A percentile compares a stretch with the other conserved stretches of the same genome.
These are phyloP conservation scores for Tricholoma sp. DNA, from an alignment of 768 basidiomycete genomes.

Conservation along the genomic window DNA sequence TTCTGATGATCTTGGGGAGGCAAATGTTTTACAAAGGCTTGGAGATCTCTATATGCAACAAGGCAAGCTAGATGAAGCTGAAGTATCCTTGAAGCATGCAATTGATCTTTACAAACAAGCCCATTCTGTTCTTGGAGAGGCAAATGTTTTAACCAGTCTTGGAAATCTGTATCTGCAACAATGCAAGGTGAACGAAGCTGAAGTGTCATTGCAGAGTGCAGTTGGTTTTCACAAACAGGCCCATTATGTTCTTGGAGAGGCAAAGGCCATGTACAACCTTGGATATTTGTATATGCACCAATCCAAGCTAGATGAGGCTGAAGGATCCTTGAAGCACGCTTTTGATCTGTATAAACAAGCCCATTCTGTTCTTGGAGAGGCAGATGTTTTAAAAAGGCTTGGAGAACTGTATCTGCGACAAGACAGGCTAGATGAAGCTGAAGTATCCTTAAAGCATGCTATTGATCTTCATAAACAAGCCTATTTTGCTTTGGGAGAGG, in stretches of 20 bases:
- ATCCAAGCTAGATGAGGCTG: slow-evolving; percentile 7
- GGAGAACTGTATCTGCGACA: too few species aligned
- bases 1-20: neutral
- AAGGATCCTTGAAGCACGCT: slow-evolving; percentile 11
- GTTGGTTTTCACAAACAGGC: slow-evolving; percentile 12
- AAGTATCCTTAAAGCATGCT: too few species aligned
- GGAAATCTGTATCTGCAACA: slow-evolving; percentile 14
- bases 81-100: neutral
- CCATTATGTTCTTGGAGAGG: slow-evolving; percentile 11
- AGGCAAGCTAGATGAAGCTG: neutral
- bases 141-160: slow-evolving; percentile 8
- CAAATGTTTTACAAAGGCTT: neutral
- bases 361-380: neutral
- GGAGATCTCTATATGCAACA: neutral
- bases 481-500: too few species aligned
- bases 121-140: slow-evolving; percentile 9
- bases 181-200: slow-evolving; percentile 13
- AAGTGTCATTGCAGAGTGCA: slow-evolving; percentile 11
- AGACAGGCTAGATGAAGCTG: too few species aligned
- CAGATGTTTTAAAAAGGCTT: too few species aligned
- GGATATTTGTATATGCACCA: slow-evolving; percentile 8
- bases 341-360: slow-evolving; percentile 12
- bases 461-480: too few species aligned
- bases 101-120: neutral
- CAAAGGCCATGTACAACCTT: slow-evolving; percentile 11